Evolutionary conservation across 2,329 filamentous ascomycete genomes (phyloP).

Genomic region (Arthroderma uncinatum): DNA sequence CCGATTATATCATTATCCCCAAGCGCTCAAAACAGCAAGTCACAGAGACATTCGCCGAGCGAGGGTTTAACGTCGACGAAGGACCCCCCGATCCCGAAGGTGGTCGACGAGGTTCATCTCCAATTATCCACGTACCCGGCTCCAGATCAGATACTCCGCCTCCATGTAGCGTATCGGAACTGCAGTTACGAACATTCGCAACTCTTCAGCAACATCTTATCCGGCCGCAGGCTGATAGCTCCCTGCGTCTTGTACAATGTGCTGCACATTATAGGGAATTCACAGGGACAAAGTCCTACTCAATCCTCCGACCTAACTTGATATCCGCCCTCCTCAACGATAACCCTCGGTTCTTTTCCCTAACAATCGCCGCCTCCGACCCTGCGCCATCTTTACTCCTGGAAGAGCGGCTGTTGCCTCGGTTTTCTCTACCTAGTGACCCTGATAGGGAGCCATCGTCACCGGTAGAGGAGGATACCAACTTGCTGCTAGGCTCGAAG

Average conservation of each 20-base stretch:
- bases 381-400: constrained; percentile 37
- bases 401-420: constrained; percentile 43
- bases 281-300: constrained; percentile 26
- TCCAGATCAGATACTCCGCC: constrained; percentile 55
- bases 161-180: constrained; percentile 63
- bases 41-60: constrained; percentile 60
- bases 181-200: constrained; percentile 72
- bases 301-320: constrained; percentile 31
- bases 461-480: constrained; percentile 34
- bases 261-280: constrained; percentile 49
- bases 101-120: constrained; percentile 14
- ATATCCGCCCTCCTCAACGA: constrained; percentile 30
- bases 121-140: constrained; percentile 24
- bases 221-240: constrained; percentile 56
- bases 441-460: constrained; percentile 45
- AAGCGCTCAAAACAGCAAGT: constrained; percentile 62
- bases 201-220: constrained; percentile 71
- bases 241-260: constrained; percentile 67
- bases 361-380: constrained; percentile 37
- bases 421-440: constrained; percentile 63
- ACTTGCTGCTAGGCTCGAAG: constrained; percentile 64
- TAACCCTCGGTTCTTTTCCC: constrained; percentile 38
- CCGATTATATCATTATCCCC: constrained; percentile 89
- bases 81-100: neutral
- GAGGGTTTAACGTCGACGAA: constrained; percentile 75